These are phyloP conservation scores for Manihot esculenta DNA, from an alignment of 441 rosid species.

Conservation along the genomic window DNA sequence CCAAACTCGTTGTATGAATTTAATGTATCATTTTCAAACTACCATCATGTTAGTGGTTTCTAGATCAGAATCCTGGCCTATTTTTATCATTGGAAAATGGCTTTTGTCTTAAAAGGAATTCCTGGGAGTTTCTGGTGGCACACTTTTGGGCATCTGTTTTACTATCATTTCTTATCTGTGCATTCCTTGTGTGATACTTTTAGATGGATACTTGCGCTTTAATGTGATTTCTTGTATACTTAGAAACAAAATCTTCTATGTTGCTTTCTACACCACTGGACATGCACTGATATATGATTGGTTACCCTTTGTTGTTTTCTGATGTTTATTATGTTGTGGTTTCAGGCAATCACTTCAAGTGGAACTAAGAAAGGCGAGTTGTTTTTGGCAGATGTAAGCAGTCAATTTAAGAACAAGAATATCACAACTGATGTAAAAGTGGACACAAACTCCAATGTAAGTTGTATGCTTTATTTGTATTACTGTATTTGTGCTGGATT, in stretches of 20 bases:
- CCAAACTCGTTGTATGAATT: not conserved
- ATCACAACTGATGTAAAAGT: slow-evolving; percentile 66
- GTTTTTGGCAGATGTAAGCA: slow-evolving; percentile 69
- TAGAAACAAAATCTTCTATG: not conserved
- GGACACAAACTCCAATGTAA: slow-evolving; percentile 58
- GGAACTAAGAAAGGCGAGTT: slow-evolving; percentile 78
- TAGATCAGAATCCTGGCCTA: not conserved
- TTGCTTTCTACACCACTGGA: not conserved
- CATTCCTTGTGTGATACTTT: not conserved
- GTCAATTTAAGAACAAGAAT: slow-evolving; percentile 57
- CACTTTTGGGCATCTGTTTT: not conserved
- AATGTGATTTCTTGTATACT: not conserved
- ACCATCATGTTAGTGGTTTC: not conserved
- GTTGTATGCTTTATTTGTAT: slow-evolving; percentile 17
- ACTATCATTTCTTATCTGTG: not conserved
- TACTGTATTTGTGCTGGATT: not conserved
- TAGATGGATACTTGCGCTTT: not conserved
- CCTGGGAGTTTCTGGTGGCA: not conserved
- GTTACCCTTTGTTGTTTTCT: not conserved
- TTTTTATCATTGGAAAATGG: not conserved
- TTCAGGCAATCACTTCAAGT: slow-evolving; percentile 73
- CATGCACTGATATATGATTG: not conserved
- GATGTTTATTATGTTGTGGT: slow-evolving; percentile 14
- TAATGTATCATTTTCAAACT: not conserved
- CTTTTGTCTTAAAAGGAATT: not conserved